A percentile compares a stretch with the other conserved stretches of the same genome.
phyloP scores from a whole-genome alignment of 345 rosid genomes.

The Acer saccharum region DNA sequence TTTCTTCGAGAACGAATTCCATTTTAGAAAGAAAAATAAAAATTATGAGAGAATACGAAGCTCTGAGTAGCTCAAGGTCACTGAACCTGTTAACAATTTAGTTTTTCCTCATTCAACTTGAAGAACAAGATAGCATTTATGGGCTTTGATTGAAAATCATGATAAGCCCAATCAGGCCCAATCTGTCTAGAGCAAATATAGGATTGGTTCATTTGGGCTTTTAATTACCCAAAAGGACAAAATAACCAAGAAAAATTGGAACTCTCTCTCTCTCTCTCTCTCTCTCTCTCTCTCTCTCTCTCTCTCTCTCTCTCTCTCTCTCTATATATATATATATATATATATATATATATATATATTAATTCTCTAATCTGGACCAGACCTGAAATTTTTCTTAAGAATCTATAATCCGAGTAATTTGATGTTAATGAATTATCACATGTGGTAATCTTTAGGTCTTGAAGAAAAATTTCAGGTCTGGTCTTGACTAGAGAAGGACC shows the following conservation, averaged over 20 bases:
- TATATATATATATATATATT: too few relatives aligned
- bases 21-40: constrained; percentile 11
- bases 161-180: background rate
- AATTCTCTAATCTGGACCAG: too few relatives aligned
- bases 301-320: too few relatives aligned
- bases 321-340: accelerated
- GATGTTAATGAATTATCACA: too few relatives aligned
- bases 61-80: background rate
- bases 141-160: background rate
- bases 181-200: background rate
- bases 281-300: too few relatives aligned
- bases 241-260: background rate
- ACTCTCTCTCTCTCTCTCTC: too few relatives aligned
- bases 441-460: too few relatives aligned
- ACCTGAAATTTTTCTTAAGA: too few relatives aligned
- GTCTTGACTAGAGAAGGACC: too few relatives aligned
- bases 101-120: background rate
- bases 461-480: too few relatives aligned
- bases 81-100: background rate
- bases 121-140: background rate
- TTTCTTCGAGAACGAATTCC: constrained; percentile 73
- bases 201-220: background rate
- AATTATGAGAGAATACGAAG: too few relatives aligned
- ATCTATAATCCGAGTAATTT: too few relatives aligned
- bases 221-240: background rate